Percentiles rank a stretch among this genome's conserved stretches.
phyloP scores from a whole-genome alignment of 352 stramenopile species.

The Blastocystis hominis region DNA sequence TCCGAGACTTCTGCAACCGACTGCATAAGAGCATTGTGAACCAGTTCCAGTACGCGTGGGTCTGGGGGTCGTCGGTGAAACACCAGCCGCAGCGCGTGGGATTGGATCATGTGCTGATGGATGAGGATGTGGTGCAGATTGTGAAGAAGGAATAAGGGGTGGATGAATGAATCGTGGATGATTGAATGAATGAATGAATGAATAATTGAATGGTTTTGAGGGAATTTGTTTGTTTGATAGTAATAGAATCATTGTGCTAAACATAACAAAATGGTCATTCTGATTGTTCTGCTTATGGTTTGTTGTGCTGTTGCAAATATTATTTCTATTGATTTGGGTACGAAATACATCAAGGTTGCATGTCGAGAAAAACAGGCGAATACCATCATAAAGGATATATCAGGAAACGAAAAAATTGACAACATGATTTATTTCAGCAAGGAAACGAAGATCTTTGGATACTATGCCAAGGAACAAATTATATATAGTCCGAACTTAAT shows the following conservation, averaged over 20 bases:
- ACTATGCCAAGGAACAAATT: background rate
- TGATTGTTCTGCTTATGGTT: background rate
- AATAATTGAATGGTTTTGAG: background rate
- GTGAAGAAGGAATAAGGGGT: constrained; percentile 78
- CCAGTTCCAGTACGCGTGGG: constrained; percentile 70
- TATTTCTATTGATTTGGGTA: constrained; percentile 37
- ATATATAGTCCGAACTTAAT: background rate
- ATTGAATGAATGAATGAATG: background rate
- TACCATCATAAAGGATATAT: background rate
- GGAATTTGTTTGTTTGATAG: background rate
- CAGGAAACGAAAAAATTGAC: constrained; percentile 25
- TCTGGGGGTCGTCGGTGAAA: constrained; percentile 84
- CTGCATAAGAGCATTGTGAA: constrained; percentile 79
- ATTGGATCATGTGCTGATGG: constrained; percentile 87
- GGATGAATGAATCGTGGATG: background rate
- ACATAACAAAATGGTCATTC: too few relatives aligned
- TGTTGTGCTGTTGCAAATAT: background rate
- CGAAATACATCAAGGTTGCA: constrained; percentile 41
- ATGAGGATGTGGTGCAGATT: constrained; percentile 98
- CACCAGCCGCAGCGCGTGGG: constrained; percentile 94
- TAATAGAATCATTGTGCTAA: background rate
- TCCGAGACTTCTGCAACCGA: constrained; percentile 89
- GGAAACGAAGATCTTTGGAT: background rate
- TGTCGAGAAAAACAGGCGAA: background rate
- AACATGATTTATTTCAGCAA: constrained; percentile 18